These are phyloP conservation scores for Bertia moriformis DNA, from an alignment of 2,329 filamentous ascomycete species.

Conservation along the genomic window DNA sequence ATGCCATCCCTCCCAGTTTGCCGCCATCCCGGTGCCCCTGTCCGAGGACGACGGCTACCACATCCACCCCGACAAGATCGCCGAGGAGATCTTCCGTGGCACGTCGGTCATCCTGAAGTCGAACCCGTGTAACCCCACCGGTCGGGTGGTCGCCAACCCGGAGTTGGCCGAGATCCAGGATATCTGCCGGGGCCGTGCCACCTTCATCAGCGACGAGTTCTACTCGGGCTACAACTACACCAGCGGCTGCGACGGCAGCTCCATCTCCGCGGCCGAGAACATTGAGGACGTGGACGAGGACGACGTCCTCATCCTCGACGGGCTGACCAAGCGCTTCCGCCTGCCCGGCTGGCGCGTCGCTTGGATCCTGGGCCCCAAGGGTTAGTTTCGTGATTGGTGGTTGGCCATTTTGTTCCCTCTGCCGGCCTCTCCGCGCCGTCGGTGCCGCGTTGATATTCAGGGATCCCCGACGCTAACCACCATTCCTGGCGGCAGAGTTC, in stretches of 20 bases:
- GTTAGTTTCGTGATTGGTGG: too few relatives aligned
- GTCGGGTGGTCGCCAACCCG: constrained; percentile 70
- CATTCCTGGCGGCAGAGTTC: too few relatives aligned
- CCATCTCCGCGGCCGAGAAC: constrained; percentile 79
- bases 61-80: constrained; percentile 85
- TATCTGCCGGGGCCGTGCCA: constrained; percentile 78
- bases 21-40: constrained; percentile 73
- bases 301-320: constrained; percentile 87
- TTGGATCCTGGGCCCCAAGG: constrained; percentile 85
- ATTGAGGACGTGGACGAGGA: constrained; percentile 79
- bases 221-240: constrained; percentile 96
- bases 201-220: constrained; percentile 91
- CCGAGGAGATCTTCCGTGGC: constrained; percentile 75
- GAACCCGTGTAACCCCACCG: constrained; percentile 89
- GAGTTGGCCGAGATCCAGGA: constrained; percentile 85
- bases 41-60: constrained; percentile 78
- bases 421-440: too few relatives aligned
- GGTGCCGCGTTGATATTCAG: too few relatives aligned
- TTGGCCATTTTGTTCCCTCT: too few relatives aligned
- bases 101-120: constrained; percentile 83
- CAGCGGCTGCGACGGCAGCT: constrained; percentile 74
- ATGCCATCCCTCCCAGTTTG: constrained; percentile 46
- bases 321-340: constrained; percentile 90
- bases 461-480: too few relatives aligned
- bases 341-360: constrained; percentile 92